Conservation (phyloP, 805 yeast genomes). For the Metschnikowia shivogae region DNA sequence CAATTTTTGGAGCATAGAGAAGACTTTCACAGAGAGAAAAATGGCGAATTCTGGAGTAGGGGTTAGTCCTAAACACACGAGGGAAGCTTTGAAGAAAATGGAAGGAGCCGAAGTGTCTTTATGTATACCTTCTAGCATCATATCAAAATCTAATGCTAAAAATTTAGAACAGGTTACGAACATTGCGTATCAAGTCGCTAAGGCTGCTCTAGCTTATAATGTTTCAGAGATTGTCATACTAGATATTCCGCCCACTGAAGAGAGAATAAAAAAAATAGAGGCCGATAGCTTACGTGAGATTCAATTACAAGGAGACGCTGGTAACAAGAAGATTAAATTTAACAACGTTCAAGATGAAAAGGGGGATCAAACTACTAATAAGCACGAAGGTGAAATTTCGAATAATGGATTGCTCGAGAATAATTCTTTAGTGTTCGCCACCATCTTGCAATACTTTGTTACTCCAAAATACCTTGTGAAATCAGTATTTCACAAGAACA, state of each 20-base stretch:
- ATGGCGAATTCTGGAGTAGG: slow-evolving; percentile 25
- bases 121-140: slow-evolving; percentile 69
- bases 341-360: slow-evolving; percentile 28
- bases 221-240: slow-evolving; percentile 73
- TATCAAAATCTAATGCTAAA: slow-evolving; percentile 50
- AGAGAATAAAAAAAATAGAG: slow-evolving; percentile 14
- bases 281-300: slow-evolving; percentile 20
- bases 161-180: slow-evolving; percentile 72
- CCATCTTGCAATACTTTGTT: slow-evolving; percentile 71
- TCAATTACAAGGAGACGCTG: slow-evolving; percentile 21
- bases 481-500: slow-evolving; percentile 48
- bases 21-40: not conserved
- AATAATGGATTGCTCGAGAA: slow-evolving; percentile 19
- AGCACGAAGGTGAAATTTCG: slow-evolving; percentile 14
- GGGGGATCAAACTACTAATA: slow-evolving; percentile 8
- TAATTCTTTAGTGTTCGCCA: slow-evolving; percentile 55
- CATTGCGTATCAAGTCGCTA: slow-evolving; percentile 73
- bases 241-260: slow-evolving; percentile 40
- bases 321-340: slow-evolving; percentile 31
- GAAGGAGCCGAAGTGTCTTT: slow-evolving; percentile 38
- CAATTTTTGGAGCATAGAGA: not conserved
- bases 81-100: slow-evolving; percentile 26
- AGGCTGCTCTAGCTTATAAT: slow-evolving; percentile 62
- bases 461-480: slow-evolving; percentile 80
- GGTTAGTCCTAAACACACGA: slow-evolving; percentile 20